Evolutionary conservation across 1,139 yeast genomes (phyloP).

Genomic region (Candida sanyaensis): DNA sequence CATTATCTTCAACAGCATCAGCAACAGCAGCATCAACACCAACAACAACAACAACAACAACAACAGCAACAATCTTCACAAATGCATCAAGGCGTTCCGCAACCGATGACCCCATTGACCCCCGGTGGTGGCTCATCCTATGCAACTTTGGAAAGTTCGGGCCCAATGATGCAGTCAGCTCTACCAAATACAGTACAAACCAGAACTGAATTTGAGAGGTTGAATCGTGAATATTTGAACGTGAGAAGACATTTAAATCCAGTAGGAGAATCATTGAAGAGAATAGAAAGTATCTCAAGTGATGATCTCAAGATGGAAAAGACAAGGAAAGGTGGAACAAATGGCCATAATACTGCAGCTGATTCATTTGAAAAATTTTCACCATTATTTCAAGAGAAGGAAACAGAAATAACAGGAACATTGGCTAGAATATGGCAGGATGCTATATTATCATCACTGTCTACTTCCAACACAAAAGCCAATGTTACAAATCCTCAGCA

Average conservation of each 20-base stretch:
- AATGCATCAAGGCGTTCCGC: background rate
- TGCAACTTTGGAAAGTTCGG: background rate
- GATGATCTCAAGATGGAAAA: constrained; percentile 25
- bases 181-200: constrained; percentile 57
- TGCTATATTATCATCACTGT: constrained; percentile 29
- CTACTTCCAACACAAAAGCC: constrained; percentile 7
- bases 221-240: constrained; percentile 71
- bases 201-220: constrained; percentile 73
- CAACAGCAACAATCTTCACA: constrained; percentile 9
- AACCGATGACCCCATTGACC: constrained; percentile 10
- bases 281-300: constrained; percentile 34
- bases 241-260: constrained; percentile 74
- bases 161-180: constrained; percentile 31
- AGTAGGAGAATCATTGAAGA: constrained; percentile 57
- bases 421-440: constrained; percentile 46
- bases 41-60: constrained; percentile 7
- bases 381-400: constrained; percentile 33
- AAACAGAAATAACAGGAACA: constrained; percentile 27
- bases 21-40: no score
- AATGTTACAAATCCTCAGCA: constrained; percentile 9
- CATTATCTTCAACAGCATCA: constrained; percentile 5
- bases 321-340: constrained; percentile 16
- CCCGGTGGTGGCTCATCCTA: constrained; percentile 1
- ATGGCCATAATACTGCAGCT: constrained; percentile 18
- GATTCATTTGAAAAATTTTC: constrained; percentile 40